These are phyloP conservation scores for Cadophora gregata DNA, from an alignment of 2,329 filamentous ascomycete genomes.

Conservation along the genomic window DNA sequence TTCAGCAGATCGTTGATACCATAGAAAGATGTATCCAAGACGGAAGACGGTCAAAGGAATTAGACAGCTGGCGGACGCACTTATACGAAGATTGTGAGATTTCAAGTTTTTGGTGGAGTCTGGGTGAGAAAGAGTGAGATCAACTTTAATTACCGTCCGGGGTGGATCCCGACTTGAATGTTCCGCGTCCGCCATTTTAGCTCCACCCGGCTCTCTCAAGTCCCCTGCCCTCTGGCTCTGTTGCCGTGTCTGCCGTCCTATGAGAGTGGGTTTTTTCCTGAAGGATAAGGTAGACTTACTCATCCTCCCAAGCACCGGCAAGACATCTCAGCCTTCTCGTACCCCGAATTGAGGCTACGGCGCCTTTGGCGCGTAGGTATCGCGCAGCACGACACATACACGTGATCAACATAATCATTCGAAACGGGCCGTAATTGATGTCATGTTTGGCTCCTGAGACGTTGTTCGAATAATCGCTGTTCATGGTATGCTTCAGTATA, in stretches of 20 bases:
- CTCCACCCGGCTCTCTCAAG: background rate
- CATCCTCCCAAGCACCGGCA: constrained; percentile 5
- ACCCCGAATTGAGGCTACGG: background rate
- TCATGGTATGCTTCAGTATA: background rate
- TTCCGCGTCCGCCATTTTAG: constrained; percentile 1
- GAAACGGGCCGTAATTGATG: background rate
- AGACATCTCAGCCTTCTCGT: constrained; percentile 7
- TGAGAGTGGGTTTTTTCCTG: background rate
- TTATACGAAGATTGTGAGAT: constrained; percentile 15
- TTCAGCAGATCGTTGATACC: constrained; percentile 5
- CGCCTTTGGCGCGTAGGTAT: background rate
- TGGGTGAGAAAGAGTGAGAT: constrained; percentile 7
- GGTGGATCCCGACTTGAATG: background rate
- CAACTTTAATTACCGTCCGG: background rate
- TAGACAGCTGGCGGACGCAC: background rate
- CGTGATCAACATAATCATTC: background rate
- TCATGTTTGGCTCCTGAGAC: background rate
- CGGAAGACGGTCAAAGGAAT: background rate
- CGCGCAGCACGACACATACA: background rate
- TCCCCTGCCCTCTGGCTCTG: background rate
- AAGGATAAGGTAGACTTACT: background rate
- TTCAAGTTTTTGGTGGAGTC: constrained; percentile 1
- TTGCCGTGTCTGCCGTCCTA: background rate
- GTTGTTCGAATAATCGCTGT: background rate
- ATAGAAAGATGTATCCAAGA: constrained; percentile 15